Base-by-base conservation (phyloP, 768 basidiomycete genomes). In the Pholiota conissans region DNA sequence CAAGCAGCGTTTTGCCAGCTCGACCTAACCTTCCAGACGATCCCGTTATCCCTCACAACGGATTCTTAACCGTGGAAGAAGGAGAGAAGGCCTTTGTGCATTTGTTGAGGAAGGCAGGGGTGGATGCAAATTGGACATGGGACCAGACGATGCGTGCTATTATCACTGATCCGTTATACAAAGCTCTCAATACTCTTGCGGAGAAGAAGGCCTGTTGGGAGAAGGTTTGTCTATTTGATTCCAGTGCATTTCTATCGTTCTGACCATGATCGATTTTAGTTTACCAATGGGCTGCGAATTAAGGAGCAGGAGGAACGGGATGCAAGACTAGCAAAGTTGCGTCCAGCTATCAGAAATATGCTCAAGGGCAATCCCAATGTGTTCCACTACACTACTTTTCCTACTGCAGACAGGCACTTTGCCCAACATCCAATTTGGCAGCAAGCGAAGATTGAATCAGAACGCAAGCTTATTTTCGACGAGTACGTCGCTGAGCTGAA, bases 71-170 rank as follows among this genome's bases (percentile, higher is more conserved):
- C 5, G 72, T 86, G 10, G 91, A 93, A 65, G 93, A 97, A 65
- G 95, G 93, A 20, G 95, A 97, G 71, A 91, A 91, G 68, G 97
- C 95, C 11, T 99, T 99, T 71, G 85, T 87, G 67, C 91, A 91
- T 75, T 77, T 99, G 56, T 74, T 99, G 64, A 83, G 89, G 64
- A 93, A 93, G 74, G 89, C 91, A 46, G 92, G 92, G 29, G 90
- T 98, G 40, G 92, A 93, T 72, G 86, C 90, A 45, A 87, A 82
- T 61, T 98, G 93, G 91, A 93, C 93, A 32, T 99, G 97, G 97
- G 97, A 99, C 71, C 87, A 92, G 76, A 94, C 95, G 52, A 97
- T 98, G 92, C 84, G 95, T 69, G 90, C 93, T 65, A 94, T 97
- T 73, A 96, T 99, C 73, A 98, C 94, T 65, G 96, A 98, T 78